Percentiles rank a stretch among this genome's conserved stretches.
These are phyloP conservation scores for Nannochloropsis oceanica DNA, from an alignment of 108 stramenopile species.

Conservation along the genomic window DNA sequence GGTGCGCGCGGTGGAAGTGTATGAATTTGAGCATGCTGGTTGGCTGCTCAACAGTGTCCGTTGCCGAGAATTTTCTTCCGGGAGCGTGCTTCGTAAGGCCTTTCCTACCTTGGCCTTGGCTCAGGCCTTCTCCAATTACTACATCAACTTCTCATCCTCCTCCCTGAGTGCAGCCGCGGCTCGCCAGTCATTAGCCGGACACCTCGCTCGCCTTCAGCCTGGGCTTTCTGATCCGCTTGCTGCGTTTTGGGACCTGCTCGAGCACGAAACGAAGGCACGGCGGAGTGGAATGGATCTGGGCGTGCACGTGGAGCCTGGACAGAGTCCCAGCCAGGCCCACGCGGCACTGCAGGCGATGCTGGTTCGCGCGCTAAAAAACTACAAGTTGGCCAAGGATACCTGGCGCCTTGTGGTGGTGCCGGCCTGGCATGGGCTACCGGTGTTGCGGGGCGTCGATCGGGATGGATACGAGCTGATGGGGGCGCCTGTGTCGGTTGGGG, in stretches of 20 bases:
- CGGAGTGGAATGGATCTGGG: not conserved
- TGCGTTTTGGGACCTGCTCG: not conserved
- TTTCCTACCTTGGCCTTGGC: not conserved
- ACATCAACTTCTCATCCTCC: not conserved
- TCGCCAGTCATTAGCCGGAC: not conserved
- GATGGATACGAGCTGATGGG: not conserved
- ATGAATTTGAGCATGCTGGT: not conserved
- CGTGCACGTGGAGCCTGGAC: not conserved
- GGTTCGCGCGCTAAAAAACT: not conserved
- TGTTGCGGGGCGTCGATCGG: not conserved
- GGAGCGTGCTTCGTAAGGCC: not conserved
- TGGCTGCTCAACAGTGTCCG: not conserved
- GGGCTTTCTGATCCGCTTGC: not conserved
- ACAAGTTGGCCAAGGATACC: not conserved
- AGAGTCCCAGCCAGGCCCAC: not conserved
- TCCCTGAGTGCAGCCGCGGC: not conserved
- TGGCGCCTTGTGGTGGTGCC: not conserved
- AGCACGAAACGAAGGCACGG: not conserved
- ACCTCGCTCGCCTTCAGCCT: not conserved
- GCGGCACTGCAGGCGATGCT: not conserved
- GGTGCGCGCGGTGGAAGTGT: not conserved
- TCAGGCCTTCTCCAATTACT: not conserved
- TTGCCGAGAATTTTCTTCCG: not conserved
- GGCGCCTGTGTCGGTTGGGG: not conserved
- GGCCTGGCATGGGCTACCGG: not conserved